These are phyloP conservation scores for Mucor mucedo DNA, from an alignment of 371 early-diverging fungal species.

Conservation along the genomic window DNA sequence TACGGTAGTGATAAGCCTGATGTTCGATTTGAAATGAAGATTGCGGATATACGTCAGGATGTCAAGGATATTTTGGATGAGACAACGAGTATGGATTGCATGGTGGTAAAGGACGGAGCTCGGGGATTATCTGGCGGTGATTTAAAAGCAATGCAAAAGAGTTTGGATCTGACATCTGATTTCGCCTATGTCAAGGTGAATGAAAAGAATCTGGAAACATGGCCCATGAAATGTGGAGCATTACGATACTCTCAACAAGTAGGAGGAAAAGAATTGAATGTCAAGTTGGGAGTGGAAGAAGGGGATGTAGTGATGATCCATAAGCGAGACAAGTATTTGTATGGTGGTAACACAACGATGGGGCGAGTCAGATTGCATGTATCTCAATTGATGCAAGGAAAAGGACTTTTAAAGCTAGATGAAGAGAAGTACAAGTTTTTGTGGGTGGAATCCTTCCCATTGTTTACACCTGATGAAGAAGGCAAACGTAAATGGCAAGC, in stretches of 20 bases:
- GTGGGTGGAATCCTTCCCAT: conserved; percentile 91
- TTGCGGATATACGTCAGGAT: conserved; percentile 46
- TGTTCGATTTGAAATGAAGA: conserved; percentile 77
- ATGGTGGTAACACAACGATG: conserved; percentile 78
- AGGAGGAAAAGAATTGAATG: conserved; percentile 25
- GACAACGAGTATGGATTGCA: conserved; percentile 39
- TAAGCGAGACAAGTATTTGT: conserved; percentile 59
- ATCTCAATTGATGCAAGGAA: conserved; percentile 60
- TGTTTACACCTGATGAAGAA: conserved; percentile 76
- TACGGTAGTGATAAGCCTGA: conserved; percentile 95
- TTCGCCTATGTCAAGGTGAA: conserved; percentile 62
- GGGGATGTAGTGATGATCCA: conserved; percentile 69
- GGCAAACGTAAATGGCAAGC: conserved; percentile 59
- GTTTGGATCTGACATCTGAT: conserved; percentile 33
- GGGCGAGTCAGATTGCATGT: conserved; percentile 74
- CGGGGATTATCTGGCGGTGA: conserved; percentile 39
- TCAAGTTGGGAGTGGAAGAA: conserved; percentile 30
- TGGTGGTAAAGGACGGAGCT: conserved; percentile 51
- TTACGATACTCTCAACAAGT: conserved; percentile 39
- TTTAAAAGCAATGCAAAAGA: conserved; percentile 41
- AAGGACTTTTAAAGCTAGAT: conserved; percentile 57
- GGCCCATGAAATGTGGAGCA: conserved; percentile 55
- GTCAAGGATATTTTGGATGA: conserved; percentile 33
- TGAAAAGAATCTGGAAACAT: conserved; percentile 58
- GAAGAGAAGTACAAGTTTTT: conserved; percentile 67